Base-by-base conservation (phyloP, 768 basidiomycete genomes). In the Boletus pseudo-olivaceus region DNA sequence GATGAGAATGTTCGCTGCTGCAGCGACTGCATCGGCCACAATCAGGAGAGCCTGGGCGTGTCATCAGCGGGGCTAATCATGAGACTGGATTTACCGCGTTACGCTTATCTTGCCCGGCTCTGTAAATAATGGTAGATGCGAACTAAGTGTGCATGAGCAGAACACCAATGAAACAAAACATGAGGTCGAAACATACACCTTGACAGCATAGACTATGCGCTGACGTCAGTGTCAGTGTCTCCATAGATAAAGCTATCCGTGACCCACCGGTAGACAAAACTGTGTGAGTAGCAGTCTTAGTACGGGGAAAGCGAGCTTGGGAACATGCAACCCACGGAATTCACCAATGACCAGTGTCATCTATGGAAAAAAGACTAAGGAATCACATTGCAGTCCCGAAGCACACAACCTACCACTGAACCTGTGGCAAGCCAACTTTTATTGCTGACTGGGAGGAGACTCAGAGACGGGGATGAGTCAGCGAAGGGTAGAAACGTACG, bases 1-100 rank as follows among this genome's bases (percentile, higher is more conserved):
- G 34, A 84, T 84, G 7, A 79, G 62, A 17, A 84, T 70, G 43
- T 84, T 83, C 2, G 75, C 73, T 17, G 72, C 71, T 1, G 79
- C 80, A 0, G 80, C 80, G 10, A 82, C 64, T 1, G 78, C 83
- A 56, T 84, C 82, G 59, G 84, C 77, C 1, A 82, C 71, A 49
- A 82, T 79, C 0, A 82, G 79, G 41, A 82, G 64, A 12, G 72
- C 29, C 67, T 68, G 26, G 4, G 10, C 7, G 5, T 12, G 1
- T 41, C 29, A 37, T 65, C 41, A 62, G 48, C 17, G 7, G 6
- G 14, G 11, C 9, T 12, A 3, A 39, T 39, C 26, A 11, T 5
- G 7, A n/a, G 0, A 35, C 8, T 29, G 2, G 29, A 26, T 29
- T n/a, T 1, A 9, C 19, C 9, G 9, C 8, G 11, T 20, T 47